phyloP scores from a whole-genome alignment of 2,329 filamentous ascomycete genomes.

The Hypomyces perniciosus region DNA sequence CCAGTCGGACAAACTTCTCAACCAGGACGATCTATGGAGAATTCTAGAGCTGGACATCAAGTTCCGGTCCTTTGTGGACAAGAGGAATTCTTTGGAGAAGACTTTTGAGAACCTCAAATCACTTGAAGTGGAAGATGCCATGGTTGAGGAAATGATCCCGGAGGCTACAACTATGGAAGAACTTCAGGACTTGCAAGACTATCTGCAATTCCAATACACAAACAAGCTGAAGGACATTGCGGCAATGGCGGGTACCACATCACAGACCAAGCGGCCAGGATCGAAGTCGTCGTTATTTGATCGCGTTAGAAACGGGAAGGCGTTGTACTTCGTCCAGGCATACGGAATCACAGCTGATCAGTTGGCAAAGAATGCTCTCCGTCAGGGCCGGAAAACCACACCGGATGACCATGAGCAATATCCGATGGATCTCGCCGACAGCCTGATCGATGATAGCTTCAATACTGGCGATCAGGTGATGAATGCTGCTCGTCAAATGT shows the following conservation, averaged over 20 bases:
- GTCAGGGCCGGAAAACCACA: slow-evolving; percentile 69
- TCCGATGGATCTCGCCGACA: slow-evolving; percentile 83
- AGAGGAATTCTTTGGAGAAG: slow-evolving; percentile 77
- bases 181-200: slow-evolving; percentile 92
- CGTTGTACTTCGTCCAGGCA: slow-evolving; percentile 76
- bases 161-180: slow-evolving; percentile 85
- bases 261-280: slow-evolving; percentile 73
- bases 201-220: slow-evolving; percentile 90
- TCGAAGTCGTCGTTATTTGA: slow-evolving; percentile 76
- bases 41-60: slow-evolving; percentile 93
- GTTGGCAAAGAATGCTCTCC: slow-evolving; percentile 79
- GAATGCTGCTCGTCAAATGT: slow-evolving; percentile 76
- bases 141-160: slow-evolving; percentile 77
- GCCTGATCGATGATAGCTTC: slow-evolving; percentile 66
- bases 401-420: slow-evolving; percentile 76
- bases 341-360: slow-evolving; percentile 88
- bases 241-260: slow-evolving; percentile 54
- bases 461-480: slow-evolving; percentile 70
- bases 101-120: slow-evolving; percentile 68
- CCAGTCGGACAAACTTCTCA: slow-evolving; percentile 79
- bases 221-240: slow-evolving; percentile 76
- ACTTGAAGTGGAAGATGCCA: slow-evolving; percentile 60
- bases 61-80: slow-evolving; percentile 87
- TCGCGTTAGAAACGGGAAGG: slow-evolving; percentile 71
- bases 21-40: slow-evolving; percentile 90